Evolutionary conservation across 108 stramenopile genomes (phyloP), one percentile per base, ranked within the genome.

Genomic region (Cyclotella kingstonii): DNA sequence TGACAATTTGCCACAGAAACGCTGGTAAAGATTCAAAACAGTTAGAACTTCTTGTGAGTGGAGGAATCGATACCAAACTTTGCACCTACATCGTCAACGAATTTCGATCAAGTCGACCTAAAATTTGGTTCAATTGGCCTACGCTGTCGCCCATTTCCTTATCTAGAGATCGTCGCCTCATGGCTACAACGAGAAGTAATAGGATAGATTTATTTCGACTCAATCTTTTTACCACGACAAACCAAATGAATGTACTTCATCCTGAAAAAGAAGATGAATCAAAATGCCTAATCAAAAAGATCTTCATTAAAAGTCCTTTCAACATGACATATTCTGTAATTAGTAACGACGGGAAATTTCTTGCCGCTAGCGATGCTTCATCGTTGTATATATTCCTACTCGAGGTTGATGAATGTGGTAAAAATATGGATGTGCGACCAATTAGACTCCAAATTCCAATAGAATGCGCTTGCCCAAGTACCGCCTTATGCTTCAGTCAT

Each of bases 21-120:
- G 54, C 63, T 28, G 30, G 28, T 6, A 46, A 53, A 33, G 47
- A 45, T 12, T 51, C 36, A 5, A 54, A 59, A 36, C 55, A 49
- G 18, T 41, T 60, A 18, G 88, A 91, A 58, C 63, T 91, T 30
- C 74, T 97, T 15, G 78, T 87, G 18, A 93, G 90, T 44, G 94
- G 82, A 9, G 90, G 96, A 35, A 70, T 93, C 10, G 96, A 97
- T 79, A 94, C 94, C 2, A 90, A 91, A 69, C 45, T 97, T 10
- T 95, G 91, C 47, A 77, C 87, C 12, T 91, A 92, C 61, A 57
- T 77, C 11, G 86, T 85, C 0, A 49, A 63, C 8, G 71, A 81
- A 34, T 94, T 96, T 68, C 41, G 69, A 42, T 74, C 72, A 27
- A 59, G 55, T 19, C 75, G 89, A 8, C 87, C 93, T 14, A 81